Evolutionary conservation across 768 basidiomycete genomes (phyloP), one percentile per base, ranked within the genome.

Genomic region (Sarcodon aspratus): DNA sequence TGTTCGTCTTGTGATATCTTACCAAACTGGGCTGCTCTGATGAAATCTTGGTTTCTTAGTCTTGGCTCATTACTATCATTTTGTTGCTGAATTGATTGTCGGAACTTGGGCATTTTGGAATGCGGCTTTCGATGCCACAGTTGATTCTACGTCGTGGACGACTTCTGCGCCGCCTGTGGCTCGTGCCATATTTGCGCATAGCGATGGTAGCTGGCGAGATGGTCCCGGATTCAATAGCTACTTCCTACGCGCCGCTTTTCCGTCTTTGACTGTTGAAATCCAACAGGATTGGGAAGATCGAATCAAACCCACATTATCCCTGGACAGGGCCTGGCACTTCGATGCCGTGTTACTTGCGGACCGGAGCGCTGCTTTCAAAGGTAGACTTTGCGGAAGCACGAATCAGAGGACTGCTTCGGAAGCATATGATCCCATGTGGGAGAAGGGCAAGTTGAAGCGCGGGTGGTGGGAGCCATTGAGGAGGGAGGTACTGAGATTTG

Each of bases 51-150:
- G 8, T n/a, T 34, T 3, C 6, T 27, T 34, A 69, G 66, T 92
- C 71, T 72, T 91, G n/a, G 68, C 71, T 43, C 90, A 92, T 61
- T 92, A 90, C 62, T 92, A 91, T 63, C 90, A 92, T 64, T 82
- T 88, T 51, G 84, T 83, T 33, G 90, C 84, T 0, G 90, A 93
- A 59, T 76, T 88, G 44, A 66, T 88, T 49, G 68, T 91, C 33
- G 89, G 88, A 33, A 66, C 75, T 3, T 87, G 85, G 74, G 75
- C 85, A 1, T 75, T 87, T 56, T 87, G 82, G 82, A 68, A 71
- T 42, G 80, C 81, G 34, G 72, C 80, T 6, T 63, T 59, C 52
- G 50, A 52, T 15, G 54, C 53, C 18, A 45, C 42, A 33, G 58
- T 60, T 18, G 46, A 53, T 44, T 57, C 37, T 50, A 13, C 15